Conservation (phyloP, 768 basidiomycete species). For the Russula sp. region DNA sequence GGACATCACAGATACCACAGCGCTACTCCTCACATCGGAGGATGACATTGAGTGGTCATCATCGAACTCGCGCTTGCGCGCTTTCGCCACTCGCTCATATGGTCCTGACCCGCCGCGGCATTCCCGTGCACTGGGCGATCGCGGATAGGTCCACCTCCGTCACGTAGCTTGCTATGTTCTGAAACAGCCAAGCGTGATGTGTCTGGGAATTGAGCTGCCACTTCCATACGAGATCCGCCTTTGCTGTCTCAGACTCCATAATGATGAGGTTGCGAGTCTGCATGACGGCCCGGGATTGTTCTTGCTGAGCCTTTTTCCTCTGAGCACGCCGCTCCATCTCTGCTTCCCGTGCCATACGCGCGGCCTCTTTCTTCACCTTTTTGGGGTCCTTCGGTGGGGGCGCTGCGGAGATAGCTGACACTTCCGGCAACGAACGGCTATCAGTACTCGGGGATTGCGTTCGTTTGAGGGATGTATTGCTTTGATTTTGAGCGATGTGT, state of each 20-base stretch:
- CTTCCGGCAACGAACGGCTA: conserved; percentile 60
- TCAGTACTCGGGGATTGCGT: conserved; percentile 73
- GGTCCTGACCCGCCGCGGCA: conserved; percentile 36
- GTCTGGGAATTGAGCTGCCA: conserved; percentile 37
- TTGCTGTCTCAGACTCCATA: conserved; percentile 46
- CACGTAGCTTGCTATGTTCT: conserved; percentile 41
- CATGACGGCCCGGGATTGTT: conserved; percentile 91
- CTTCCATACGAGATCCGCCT: conserved; percentile 63
- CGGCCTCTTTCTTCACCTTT: conserved; percentile 78
- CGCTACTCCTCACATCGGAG: conserved; percentile 74
- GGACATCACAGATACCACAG: conserved; percentile 74
- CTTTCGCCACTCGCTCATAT: conserved; percentile 70
- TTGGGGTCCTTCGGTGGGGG: conserved; percentile 57
- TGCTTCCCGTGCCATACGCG: conserved; percentile 72
- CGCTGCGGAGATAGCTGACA: conserved; percentile 40
- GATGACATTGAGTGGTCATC: conserved; percentile 92
- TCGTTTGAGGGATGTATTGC: conserved; percentile 68
- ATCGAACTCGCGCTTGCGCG: conserved; percentile 77
- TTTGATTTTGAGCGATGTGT: conserved; percentile 44
- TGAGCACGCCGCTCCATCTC: conserved; percentile 81
- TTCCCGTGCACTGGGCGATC: conserved; percentile 35
- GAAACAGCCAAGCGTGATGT: conserved; percentile 23
- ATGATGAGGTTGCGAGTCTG: conserved; percentile 80
- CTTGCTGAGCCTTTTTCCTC: conserved; percentile 69
- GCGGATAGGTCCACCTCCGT: conserved; percentile 62